These are phyloP conservation scores for Ascosphaera acerosa DNA, from an alignment of 2,329 filamentous ascomycete genomes.

Conservation along the genomic window DNA sequence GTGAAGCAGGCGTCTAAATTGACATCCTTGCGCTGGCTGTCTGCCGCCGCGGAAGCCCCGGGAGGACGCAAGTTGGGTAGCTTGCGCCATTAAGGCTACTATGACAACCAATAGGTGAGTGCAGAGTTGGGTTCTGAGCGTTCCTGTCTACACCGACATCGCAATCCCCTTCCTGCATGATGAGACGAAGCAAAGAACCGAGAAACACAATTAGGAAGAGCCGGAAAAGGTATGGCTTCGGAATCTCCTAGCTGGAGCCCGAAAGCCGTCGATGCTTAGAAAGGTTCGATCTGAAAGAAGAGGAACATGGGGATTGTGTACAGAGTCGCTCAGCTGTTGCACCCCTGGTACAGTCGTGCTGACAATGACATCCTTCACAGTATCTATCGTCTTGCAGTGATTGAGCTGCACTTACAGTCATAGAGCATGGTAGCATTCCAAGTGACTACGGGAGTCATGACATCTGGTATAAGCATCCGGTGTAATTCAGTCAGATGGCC, in stretches of 20 bases:
- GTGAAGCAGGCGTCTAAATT: too few relatives aligned
- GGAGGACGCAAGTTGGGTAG: background rate
- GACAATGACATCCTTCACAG: too few relatives aligned
- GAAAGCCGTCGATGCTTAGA: conserved; percentile 22
- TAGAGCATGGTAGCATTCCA: too few relatives aligned
- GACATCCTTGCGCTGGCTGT: too few relatives aligned
- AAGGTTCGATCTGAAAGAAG: conserved; percentile 15
- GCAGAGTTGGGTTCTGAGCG: background rate
- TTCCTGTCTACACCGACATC: conserved; percentile 4
- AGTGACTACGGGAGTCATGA: too few relatives aligned
- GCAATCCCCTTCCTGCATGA: conserved; percentile 11
- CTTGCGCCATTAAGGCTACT: background rate
- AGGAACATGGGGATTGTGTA: too few relatives aligned
- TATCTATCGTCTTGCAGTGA: too few relatives aligned
- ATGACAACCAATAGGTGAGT: conserved; percentile 2
- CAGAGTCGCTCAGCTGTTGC: too few relatives aligned
- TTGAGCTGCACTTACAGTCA: too few relatives aligned
- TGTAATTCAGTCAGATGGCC: too few relatives aligned
- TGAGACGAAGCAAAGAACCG: conserved; percentile 18
- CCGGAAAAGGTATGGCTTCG: conserved; percentile 22
- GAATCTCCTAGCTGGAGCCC: conserved; percentile 3
- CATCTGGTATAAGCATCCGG: too few relatives aligned
- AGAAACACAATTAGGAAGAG: conserved; percentile 22
- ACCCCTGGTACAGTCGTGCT: too few relatives aligned
- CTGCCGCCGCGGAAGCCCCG: background rate